Evolutionary conservation across 768 basidiomycete species (phyloP).

Genomic region (Coprinellus micaceus): DNA sequence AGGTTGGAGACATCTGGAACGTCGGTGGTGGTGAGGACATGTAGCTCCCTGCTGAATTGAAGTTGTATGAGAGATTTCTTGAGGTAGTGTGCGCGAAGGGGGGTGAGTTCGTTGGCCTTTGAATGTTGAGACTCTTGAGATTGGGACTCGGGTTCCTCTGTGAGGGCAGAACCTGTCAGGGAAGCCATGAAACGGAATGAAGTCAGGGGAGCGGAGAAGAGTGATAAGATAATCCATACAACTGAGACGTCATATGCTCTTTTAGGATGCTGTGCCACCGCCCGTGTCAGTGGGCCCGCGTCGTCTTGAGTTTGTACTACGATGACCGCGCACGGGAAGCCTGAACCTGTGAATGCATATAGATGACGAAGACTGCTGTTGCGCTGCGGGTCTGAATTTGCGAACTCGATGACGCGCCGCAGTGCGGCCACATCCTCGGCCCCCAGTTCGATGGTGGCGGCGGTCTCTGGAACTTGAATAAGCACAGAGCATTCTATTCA

Average conservation of each 20-base stretch:
- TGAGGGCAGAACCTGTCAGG: neutral
- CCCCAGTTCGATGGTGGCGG: no score
- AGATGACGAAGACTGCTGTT: no score
- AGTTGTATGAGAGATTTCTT: conserved; percentile 93
- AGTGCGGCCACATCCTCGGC: no score
- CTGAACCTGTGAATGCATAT: no score
- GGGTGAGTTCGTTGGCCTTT: conserved; percentile 51
- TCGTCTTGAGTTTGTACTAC: no score
- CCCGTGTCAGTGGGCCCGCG: no score
- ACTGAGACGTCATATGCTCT: neutral
- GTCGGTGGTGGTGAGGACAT: conserved; percentile 48
- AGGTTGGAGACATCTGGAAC: conserved; percentile 53
- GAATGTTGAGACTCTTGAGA: no score
- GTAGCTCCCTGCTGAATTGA: conserved; percentile 79
- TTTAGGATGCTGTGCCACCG: neutral
- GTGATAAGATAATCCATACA: conserved; percentile 5
- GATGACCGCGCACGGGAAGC: no score
- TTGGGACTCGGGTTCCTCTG: neutral
- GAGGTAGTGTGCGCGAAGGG: conserved; percentile 93
- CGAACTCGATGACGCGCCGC: no score
- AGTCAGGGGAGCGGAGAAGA: neutral
- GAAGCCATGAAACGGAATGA: neutral
- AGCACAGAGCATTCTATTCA: no score
- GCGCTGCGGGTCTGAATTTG: no score
- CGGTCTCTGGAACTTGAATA: no score